Conservation (phyloP, 306 rosid genomes). For the Begonia loranthoides region DNA sequence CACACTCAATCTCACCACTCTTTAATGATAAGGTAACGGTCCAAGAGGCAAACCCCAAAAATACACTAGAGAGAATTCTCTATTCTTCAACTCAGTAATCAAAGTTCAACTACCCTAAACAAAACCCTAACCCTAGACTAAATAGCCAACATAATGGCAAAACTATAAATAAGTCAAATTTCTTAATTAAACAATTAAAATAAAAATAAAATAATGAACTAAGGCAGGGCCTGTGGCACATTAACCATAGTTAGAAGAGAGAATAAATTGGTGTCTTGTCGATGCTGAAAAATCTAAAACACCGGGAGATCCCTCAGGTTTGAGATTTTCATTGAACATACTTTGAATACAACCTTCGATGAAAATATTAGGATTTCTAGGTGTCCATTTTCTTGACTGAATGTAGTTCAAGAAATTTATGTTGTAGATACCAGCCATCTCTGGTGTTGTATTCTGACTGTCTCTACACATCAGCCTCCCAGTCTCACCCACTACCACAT, state of each 20-base stretch:
- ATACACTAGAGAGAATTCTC: too few species aligned
- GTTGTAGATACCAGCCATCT: constrained; percentile 16
- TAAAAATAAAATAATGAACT: too few species aligned
- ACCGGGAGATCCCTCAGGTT: constrained; percentile 14
- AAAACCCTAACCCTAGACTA: too few species aligned
- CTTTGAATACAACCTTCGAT: constrained; percentile 24
- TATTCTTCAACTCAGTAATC: too few species aligned
- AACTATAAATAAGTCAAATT: too few species aligned
- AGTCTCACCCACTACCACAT: constrained; percentile 17
- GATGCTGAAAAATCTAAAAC: constrained; percentile 21
- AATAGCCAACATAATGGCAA: too few species aligned
- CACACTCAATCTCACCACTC: too few species aligned
- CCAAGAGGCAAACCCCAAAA: too few species aligned
- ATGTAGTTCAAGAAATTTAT: constrained; percentile 10
- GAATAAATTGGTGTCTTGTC: constrained; percentile 19
- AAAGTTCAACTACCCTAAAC: too few species aligned
- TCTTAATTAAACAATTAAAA: too few species aligned
- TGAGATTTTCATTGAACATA: constrained; percentile 25
- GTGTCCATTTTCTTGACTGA: constrained; percentile 13
- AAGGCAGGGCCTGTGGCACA: too few species aligned
- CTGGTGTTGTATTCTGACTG: constrained; percentile 2
- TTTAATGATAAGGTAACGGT: too few species aligned
- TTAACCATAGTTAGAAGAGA: neutral
- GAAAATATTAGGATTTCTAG: constrained; percentile 9
- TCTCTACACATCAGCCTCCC: constrained; percentile 32